A percentile compares a stretch with the other conserved stretches of the same genome.
Conservation (phyloP, 1,139 yeast genomes). For the Geotrichum fermentans region DNA sequence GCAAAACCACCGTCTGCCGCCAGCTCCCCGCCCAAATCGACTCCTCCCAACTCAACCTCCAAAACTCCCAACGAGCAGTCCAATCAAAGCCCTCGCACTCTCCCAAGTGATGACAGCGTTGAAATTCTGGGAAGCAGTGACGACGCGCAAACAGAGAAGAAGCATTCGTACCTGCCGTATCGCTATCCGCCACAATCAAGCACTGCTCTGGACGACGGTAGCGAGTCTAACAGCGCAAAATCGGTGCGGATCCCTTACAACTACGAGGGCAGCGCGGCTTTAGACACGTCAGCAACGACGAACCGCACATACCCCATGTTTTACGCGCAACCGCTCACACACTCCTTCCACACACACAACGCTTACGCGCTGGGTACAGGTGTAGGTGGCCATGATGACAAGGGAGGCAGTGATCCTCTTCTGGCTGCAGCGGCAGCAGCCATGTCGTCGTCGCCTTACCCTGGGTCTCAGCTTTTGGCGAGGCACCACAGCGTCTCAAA, state of each 20-base stretch:
- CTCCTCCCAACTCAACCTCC: conserved; percentile 1
- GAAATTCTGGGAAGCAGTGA: background rate
- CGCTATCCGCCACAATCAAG: background rate
- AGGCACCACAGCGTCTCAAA: background rate
- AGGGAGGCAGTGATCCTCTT: background rate
- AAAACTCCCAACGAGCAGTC: conserved; percentile 1
- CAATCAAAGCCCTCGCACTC: background rate
- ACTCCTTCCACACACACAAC: background rate
- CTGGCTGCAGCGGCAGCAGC: background rate
- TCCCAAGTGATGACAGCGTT: background rate
- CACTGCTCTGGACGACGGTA: background rate
- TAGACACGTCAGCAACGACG: background rate
- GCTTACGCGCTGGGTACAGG: background rate
- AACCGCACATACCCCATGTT: conserved; percentile 6
- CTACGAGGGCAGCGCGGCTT: background rate
- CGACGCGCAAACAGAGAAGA: background rate
- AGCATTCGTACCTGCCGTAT: background rate
- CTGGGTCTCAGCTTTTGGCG: background rate
- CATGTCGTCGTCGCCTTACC: background rate
- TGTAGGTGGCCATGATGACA: background rate
- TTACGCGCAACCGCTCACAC: conserved; percentile 6
- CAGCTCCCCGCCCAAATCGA: background rate
- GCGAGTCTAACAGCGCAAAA: too few relatives aligned
- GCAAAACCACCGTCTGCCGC: too few relatives aligned
- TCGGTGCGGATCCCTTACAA: background rate